Percentiles rank a stretch among this genome's conserved stretches.
phyloP scores from a whole-genome alignment of 768 basidiomycete species.

The Calvatia gigantea region DNA sequence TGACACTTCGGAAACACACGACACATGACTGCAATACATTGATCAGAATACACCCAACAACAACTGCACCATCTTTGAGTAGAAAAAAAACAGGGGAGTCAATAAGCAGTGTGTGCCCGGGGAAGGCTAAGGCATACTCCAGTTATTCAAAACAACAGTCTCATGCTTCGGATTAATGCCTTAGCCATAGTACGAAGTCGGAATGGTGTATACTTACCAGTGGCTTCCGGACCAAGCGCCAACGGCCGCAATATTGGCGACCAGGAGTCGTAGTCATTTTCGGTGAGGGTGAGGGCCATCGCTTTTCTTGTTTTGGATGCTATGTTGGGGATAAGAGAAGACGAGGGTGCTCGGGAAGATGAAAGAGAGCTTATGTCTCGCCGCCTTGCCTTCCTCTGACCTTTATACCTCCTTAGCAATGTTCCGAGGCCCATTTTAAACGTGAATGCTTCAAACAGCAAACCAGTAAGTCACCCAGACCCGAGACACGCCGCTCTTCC shows the following conservation, averaged over 20 bases:
- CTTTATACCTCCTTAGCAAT: not conserved
- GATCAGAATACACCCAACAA: conserved; percentile 1
- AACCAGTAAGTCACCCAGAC: not conserved
- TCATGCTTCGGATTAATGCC: not conserved
- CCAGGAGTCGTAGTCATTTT: not conserved
- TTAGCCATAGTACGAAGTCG: no score
- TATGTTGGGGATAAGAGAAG: not conserved
- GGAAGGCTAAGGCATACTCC: not conserved
- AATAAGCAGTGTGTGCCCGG: not conserved
- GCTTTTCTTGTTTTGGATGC: conserved; percentile 9
- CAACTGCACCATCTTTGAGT: not conserved
- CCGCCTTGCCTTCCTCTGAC: not conserved
- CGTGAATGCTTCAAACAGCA: not conserved
- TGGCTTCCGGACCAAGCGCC: not conserved
- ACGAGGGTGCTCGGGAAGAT: not conserved
- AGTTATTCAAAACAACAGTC: not conserved
- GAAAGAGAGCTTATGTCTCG: not conserved
- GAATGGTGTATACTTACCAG: not conserved
- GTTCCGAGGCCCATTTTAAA: not conserved
- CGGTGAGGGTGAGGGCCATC: not conserved
- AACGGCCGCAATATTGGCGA: conserved; percentile 2
- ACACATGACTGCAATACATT: not conserved
- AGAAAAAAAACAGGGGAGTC: not conserved
- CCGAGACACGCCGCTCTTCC: no score
- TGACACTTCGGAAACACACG: not conserved